A percentile compares a stretch with the other conserved stretches of the same genome.
Conservation (phyloP, 2,329 filamentous ascomycete species). For the Coleophoma eucalyptorum region DNA sequence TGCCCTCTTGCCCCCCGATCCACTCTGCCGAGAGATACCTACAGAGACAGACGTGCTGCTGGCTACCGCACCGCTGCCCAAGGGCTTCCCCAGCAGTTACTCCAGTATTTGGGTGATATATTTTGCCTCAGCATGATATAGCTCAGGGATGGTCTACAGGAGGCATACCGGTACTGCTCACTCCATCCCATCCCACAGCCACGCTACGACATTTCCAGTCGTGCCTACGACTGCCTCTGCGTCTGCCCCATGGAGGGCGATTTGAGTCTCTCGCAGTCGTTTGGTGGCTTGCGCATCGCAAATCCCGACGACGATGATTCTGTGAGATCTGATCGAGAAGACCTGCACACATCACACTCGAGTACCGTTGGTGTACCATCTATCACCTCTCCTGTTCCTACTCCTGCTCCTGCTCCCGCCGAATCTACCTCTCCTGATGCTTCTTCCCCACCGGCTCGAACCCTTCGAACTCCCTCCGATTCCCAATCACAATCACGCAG, state of each 20-base stretch:
- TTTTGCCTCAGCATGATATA: not conserved
- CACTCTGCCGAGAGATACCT: too few species aligned
- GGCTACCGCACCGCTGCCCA: not conserved
- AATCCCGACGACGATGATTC: constrained; percentile 73
- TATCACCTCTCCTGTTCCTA: constrained; percentile 1
- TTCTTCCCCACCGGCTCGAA: constrained; percentile 12
- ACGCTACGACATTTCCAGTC: constrained; percentile 2
- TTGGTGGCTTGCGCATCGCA: constrained; percentile 93
- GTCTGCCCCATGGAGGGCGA: constrained; percentile 73
- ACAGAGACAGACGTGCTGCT: not conserved
- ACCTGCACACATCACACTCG: constrained; percentile 16
- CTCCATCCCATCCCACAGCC: not conserved
- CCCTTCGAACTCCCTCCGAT: constrained; percentile 21
- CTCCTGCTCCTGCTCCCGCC: constrained; percentile 7
- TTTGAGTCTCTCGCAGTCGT: constrained; percentile 84
- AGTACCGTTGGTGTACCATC: not conserved
- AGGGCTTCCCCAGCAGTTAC: not conserved
- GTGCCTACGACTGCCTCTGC: constrained; percentile 6
- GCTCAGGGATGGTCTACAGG: constrained; percentile 1
- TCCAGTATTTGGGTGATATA: not conserved
- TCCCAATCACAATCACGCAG: constrained; percentile 24
- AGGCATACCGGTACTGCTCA: not conserved
- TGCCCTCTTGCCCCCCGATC: too few species aligned
- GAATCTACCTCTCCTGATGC: constrained; percentile 10
- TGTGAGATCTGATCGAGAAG: constrained; percentile 17